These are phyloP conservation scores for Agaricales sp. DNA, from an alignment of 1,284 basidiomycete genomes.

Conservation along the genomic window DNA sequence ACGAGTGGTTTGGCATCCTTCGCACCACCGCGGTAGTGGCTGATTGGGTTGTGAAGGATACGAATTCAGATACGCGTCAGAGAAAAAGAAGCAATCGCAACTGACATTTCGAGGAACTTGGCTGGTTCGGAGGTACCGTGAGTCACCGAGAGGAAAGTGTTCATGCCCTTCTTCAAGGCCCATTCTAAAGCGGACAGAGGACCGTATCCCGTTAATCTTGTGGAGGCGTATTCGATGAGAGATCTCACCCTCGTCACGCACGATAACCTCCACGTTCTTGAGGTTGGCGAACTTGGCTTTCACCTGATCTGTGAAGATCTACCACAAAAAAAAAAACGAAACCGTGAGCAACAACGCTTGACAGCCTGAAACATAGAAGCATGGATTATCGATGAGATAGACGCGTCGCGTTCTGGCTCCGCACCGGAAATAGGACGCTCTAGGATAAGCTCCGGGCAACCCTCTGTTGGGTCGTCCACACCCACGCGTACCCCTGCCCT, in stretches of 20 bases:
- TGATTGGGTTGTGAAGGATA: conserved; percentile 18
- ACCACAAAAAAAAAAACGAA: conserved; percentile 7
- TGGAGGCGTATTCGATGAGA: conserved; percentile 5
- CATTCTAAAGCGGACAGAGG: conserved; percentile 36
- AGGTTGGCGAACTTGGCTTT: conserved; percentile 59
- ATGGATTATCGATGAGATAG: no score
- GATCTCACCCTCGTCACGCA: conserved; percentile 61
- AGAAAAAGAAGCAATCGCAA: conserved; percentile 5
- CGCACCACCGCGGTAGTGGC: conserved; percentile 73
- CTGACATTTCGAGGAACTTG: conserved; percentile 81
- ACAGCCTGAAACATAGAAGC: not conserved
- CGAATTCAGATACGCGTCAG: not conserved
- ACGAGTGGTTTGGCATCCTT: conserved; percentile 54
- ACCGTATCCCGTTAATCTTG: no score
- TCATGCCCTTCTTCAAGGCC: conserved; percentile 79
- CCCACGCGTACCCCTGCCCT: no score
- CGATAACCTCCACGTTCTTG: conserved; percentile 59
- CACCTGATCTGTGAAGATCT: conserved; percentile 67
- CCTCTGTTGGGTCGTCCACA: no score
- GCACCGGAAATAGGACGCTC: no score
- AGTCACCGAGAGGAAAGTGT: conserved; percentile 82
- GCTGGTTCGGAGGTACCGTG: conserved; percentile 77
- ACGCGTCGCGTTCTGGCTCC: no score
- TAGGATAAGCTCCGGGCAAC: no score
- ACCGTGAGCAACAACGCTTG: not conserved